Evolutionary conservation across 331 rosid species (phyloP).

Genomic region (Saraca asoca): DNA sequence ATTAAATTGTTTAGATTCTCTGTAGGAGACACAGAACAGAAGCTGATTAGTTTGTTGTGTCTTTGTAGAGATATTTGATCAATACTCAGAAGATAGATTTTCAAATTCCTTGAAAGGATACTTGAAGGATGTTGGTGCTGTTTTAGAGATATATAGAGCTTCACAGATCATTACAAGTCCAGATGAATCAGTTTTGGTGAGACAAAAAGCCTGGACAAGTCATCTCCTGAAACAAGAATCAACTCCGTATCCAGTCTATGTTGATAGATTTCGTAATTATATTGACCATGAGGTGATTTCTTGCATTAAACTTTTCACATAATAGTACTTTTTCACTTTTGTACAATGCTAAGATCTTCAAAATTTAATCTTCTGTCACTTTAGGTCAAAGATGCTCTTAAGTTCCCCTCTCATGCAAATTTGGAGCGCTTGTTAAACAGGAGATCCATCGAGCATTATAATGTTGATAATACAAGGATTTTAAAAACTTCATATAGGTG

Average conservation of each 20-base stretch:
- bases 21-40: not conserved
- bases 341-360: slow-evolving; percentile 6
- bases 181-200: slow-evolving; percentile 55
- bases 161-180: slow-evolving; percentile 60
- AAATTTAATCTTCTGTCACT: slow-evolving; percentile 22
- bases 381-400: slow-evolving; percentile 58
- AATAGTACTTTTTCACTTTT: not conserved
- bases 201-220: slow-evolving; percentile 56
- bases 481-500: slow-evolving; percentile 71
- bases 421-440: slow-evolving; percentile 64
- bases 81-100: slow-evolving; percentile 60
- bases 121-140: slow-evolving; percentile 59
- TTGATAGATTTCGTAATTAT: slow-evolving; percentile 33
- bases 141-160: slow-evolving; percentile 69
- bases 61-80: slow-evolving; percentile 62
- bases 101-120: slow-evolving; percentile 63
- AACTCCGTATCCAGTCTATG: slow-evolving; percentile 20
- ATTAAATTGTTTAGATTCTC: slow-evolving; percentile 15
- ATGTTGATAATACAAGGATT: slow-evolving; percentile 50
- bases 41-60: slow-evolving; percentile 25
- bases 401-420: slow-evolving; percentile 54
- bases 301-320: slow-evolving; percentile 1
- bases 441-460: slow-evolving; percentile 58
- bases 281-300: slow-evolving; percentile 64
- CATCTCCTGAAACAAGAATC: slow-evolving; percentile 50